Evolutionary conservation across 2,329 filamentous ascomycete species (phyloP).

Genomic region (Colletotrichum horii): DNA sequence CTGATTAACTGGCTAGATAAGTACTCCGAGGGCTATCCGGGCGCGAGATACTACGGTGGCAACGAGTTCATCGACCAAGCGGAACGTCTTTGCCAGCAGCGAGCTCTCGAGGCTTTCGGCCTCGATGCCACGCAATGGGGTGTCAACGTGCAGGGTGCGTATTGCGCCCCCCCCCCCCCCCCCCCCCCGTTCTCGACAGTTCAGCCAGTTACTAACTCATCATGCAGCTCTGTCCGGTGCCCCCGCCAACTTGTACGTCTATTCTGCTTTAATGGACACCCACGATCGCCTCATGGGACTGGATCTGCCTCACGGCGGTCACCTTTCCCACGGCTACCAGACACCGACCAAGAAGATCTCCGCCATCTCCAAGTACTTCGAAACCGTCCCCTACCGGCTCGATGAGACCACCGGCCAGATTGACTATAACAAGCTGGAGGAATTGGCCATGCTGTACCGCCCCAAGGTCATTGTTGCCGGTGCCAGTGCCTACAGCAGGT

Average conservation of each 20-base stretch:
- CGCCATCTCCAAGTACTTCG: slow-evolving; percentile 98
- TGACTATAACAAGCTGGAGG: slow-evolving; percentile 91
- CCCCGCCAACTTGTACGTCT: slow-evolving; percentile 85
- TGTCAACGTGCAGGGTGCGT: slow-evolving; percentile 79
- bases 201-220: slow-evolving; percentile 8
- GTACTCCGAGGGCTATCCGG: slow-evolving; percentile 98
- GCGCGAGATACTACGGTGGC: slow-evolving; percentile 94
- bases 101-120: slow-evolving; percentile 86
- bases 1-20: slow-evolving; percentile 67
- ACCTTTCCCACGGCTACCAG: slow-evolving; percentile 96
- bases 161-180: not conserved
- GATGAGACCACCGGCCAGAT: slow-evolving; percentile 91
- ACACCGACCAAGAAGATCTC: slow-evolving; percentile 94
- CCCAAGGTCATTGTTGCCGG: slow-evolving; percentile 96
- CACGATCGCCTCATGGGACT: slow-evolving; percentile 98
- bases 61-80: slow-evolving; percentile 96
- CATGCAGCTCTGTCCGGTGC: slow-evolving; percentile 75
- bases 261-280: slow-evolving; percentile 89
- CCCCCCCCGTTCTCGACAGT: not conserved
- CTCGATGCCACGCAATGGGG: slow-evolving; percentile 89
- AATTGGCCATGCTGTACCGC: slow-evolving; percentile 85
- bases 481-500: slow-evolving; percentile 92
- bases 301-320: slow-evolving; percentile 94
- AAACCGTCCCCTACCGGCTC: slow-evolving; percentile 93
- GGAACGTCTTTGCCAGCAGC: slow-evolving; percentile 87